Evolutionary conservation across 1,139 yeast species (phyloP).

Genomic region (Yamadazyma aaseri): DNA sequence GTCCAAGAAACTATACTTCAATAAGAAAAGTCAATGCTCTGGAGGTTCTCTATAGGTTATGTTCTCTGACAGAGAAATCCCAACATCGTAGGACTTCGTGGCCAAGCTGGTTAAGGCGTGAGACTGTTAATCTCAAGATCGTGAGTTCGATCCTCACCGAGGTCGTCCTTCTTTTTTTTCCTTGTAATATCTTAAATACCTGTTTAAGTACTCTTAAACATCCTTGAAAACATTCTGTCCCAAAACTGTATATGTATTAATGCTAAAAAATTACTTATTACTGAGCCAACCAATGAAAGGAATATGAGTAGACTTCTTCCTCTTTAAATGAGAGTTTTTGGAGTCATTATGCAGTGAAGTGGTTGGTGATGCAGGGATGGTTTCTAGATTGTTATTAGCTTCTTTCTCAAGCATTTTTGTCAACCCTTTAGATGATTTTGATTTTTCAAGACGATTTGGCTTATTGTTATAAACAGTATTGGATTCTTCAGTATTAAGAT

Average conservation of each 20-base stretch:
- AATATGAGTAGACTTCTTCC: conserved; percentile 1
- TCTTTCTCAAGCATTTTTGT: conserved; percentile 12
- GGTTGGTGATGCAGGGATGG: conserved; percentile 6
- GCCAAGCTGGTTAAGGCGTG: conserved; percentile 60
- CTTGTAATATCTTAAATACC: not conserved
- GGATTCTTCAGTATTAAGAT: conserved; percentile 8
- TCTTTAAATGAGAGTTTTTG: conserved; percentile 1
- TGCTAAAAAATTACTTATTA: not conserved
- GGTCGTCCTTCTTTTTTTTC: conserved; percentile 27
- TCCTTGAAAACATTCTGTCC: no score
- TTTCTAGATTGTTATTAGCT: conserved; percentile 2
- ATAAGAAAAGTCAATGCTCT: no score
- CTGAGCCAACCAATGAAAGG: conserved; percentile 1
- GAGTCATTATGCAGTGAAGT: conserved; percentile 1
- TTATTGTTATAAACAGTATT: conserved; percentile 1
- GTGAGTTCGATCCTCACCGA: conserved; percentile 48
- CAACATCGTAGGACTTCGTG: conserved; percentile 39
- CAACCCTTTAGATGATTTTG: conserved; percentile 11
- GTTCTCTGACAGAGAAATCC: not conserved
- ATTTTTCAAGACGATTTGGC: conserved; percentile 7
- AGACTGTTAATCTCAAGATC: conserved; percentile 52
- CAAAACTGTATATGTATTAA: no score
- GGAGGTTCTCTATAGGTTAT: no score
- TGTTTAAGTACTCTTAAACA: no score
- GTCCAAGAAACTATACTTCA: no score